Percentiles rank a stretch among this genome's conserved stretches.
These are phyloP conservation scores for Haberlea rhodopensis DNA, from an alignment of 257 asterid genomes.

Conservation along the genomic window DNA sequence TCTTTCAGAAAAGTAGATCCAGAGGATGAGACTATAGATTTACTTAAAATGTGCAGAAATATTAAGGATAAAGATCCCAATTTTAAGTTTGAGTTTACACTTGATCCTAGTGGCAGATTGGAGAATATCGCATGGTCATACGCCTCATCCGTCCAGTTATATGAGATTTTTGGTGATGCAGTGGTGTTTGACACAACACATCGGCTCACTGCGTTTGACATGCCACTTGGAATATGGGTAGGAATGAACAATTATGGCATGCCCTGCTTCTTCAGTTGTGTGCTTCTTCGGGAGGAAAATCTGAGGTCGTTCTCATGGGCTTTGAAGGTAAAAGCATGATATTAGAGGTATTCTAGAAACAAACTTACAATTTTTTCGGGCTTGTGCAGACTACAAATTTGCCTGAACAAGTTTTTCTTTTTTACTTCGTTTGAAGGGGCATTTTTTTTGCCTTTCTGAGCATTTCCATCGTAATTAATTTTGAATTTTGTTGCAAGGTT, in stretches of 20 bases:
- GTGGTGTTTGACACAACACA: slow-evolving; percentile 96
- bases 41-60: slow-evolving; percentile 85
- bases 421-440: slow-evolving; percentile 11
- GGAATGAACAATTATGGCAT: slow-evolving; percentile 97
- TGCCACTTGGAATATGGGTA: slow-evolving; percentile 98
- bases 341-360: not conserved
- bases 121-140: slow-evolving; percentile 98
- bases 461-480: not conserved
- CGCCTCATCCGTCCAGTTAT: slow-evolving; percentile 83
- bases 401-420: too few species aligned
- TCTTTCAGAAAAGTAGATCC: slow-evolving; percentile 81
- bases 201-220: slow-evolving; percentile 83
- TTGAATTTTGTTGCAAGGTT: slow-evolving; percentile 41
- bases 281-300: slow-evolving; percentile 87
- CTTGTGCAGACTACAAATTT: too few species aligned
- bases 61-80: slow-evolving; percentile 88
- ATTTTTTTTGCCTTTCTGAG: slow-evolving; percentile 16
- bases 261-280: slow-evolving; percentile 99
- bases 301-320: slow-evolving; percentile 95
- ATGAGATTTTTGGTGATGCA: slow-evolving; percentile 89
- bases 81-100: slow-evolving; percentile 78
- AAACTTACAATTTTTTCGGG: slow-evolving; percentile 2
- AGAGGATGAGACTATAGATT: slow-evolving; percentile 84
- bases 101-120: slow-evolving; percentile 69
- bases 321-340: slow-evolving; percentile 62